Base-by-base conservation (phyloP, 2,329 filamentous ascomycete species). In the Orbilia oligospora region DNA sequence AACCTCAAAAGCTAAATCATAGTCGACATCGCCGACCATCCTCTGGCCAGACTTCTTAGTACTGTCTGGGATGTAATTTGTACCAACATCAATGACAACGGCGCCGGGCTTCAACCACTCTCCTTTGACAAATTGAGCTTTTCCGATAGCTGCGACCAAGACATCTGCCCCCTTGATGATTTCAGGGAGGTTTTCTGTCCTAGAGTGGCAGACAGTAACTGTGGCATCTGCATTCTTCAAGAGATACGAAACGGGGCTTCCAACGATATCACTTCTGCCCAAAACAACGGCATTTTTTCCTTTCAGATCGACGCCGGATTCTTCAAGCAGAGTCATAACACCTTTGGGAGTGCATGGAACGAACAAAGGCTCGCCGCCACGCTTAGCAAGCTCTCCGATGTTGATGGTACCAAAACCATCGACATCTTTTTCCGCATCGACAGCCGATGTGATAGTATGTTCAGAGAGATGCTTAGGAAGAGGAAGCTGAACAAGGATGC, bases 11-110 rank as follows among this genome's bases (percentile, higher is more conserved):
- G 95, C 95, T 51, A 92, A 90, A 65, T 94, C 93, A 82, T 91
- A 98, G 83, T 99, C 94, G 49, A 99, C 96, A 84, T 99, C 96
- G 77, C 96, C 96, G 5, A 98, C 95, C 22, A 99, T 89, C 81
- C 94, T 90, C 84, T 96, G 90, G 38, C 96, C 96, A 12, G 93
- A 97, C 87, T 97, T 97, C 87, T 92, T 97, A 79, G 92, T 91
- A 44, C 90, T 87, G 83, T 99, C 96, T 5, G 93, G 89, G 72
- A 98, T 91, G 87, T 94, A 97, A 87, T 99, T 99, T 81, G 94
- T 99, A 79, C 96, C 96, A 18, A 99, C 96, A 83, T 99, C 96
- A 83, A 99, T 97, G 48, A 99, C 94, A 5, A 99, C 92, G n/a
- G 90, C 93, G 41, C 94, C 96, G 18, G 92, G 90, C 88, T 98